phyloP scores from a whole-genome alignment of 441 rosid genomes.

The Gossypium gossypioides region DNA sequence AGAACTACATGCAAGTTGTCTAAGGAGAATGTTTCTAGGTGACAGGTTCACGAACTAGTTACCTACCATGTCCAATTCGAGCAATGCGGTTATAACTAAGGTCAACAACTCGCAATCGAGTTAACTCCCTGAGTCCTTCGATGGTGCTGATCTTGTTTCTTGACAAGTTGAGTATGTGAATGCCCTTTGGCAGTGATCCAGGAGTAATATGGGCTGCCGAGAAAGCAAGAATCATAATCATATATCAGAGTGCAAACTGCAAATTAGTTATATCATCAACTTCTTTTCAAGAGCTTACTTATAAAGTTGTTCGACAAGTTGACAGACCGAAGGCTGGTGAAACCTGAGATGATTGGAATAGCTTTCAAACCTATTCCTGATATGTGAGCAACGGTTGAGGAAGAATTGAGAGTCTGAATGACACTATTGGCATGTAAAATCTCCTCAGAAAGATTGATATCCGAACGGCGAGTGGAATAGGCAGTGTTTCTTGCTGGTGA shows the following conservation, averaged over 20 bases:
- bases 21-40: background rate
- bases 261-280: background rate
- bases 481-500: slow-evolving; percentile 24
- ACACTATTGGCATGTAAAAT: slow-evolving; percentile 55
- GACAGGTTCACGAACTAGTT: background rate
- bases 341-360: slow-evolving; percentile 57
- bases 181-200: slow-evolving; percentile 79
- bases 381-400: slow-evolving; percentile 75
- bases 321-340: slow-evolving; percentile 69
- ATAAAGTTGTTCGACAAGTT: slow-evolving; percentile 74
- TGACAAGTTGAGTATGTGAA: slow-evolving; percentile 66
- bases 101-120: slow-evolving; percentile 67
- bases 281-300: slow-evolving; percentile 36
- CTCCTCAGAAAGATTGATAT: slow-evolving; percentile 48
- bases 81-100: slow-evolving; percentile 85
- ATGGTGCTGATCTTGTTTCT: slow-evolving; percentile 69
- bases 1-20: slow-evolving; percentile 1
- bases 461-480: slow-evolving; percentile 22
- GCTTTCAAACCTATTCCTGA: slow-evolving; percentile 70
- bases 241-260: background rate
- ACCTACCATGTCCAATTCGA: slow-evolving; percentile 81
- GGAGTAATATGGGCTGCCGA: slow-evolving; percentile 59
- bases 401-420: slow-evolving; percentile 68
- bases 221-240: background rate
- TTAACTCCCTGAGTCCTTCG: slow-evolving; percentile 80